These are phyloP conservation scores for Thalassiosira delicatula DNA, from an alignment of 352 stramenopile species.

Conservation along the genomic window DNA sequence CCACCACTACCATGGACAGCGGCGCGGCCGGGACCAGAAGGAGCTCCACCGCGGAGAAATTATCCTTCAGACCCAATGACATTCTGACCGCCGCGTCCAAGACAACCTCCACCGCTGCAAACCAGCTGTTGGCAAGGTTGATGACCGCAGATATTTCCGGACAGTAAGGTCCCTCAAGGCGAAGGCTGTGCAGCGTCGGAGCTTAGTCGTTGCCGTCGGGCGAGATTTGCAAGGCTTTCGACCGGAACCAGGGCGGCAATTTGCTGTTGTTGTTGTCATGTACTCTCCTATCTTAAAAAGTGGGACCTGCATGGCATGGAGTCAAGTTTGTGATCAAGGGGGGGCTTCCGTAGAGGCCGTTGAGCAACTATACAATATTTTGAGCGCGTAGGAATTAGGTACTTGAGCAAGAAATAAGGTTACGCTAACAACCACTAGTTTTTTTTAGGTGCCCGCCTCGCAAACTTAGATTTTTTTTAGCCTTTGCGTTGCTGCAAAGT, in stretches of 20 bases:
- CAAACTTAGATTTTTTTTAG: too few species aligned
- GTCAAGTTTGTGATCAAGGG: too few species aligned
- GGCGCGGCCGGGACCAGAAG: constrained; percentile 71
- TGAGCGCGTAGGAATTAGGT: too few species aligned
- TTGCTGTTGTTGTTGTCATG: too few species aligned
- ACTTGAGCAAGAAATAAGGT: too few species aligned
- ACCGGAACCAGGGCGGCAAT: background rate
- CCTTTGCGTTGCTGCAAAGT: too few species aligned
- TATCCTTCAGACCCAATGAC: constrained; percentile 25
- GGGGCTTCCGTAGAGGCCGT: too few species aligned
- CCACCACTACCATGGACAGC: constrained; percentile 56
- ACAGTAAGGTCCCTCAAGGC: constrained; percentile 71
- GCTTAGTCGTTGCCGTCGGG: constrained; percentile 25
- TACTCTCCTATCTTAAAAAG: too few species aligned
- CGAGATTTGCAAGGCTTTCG: constrained; percentile 18
- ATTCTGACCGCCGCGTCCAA: constrained; percentile 37
- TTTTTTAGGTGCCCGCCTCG: too few species aligned
- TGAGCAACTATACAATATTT: too few species aligned
- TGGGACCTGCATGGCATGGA: too few species aligned
- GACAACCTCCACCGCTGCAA: constrained; percentile 68
- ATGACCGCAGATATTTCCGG: constrained; percentile 75
- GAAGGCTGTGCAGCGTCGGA: constrained; percentile 77
- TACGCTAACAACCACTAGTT: too few species aligned
- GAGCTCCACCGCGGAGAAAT: constrained; percentile 56
- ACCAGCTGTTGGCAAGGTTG: constrained; percentile 68